A percentile compares a stretch with the other conserved stretches of the same genome.
Evolutionary conservation across 176 grass and related monocot genomes (phyloP).

Genomic region (Canna indica): DNA sequence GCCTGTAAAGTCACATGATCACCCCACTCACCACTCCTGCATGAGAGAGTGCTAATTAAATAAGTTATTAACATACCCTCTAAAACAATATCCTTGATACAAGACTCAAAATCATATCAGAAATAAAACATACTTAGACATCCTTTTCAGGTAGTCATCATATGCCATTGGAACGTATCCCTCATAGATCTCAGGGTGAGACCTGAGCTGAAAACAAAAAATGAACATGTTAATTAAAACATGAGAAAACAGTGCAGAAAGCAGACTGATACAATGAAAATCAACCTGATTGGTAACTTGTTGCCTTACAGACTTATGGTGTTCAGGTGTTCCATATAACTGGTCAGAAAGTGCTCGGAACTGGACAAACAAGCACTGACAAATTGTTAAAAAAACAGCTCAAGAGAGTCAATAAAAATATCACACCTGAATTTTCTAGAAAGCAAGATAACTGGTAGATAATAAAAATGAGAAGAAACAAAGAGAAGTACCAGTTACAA

Average conservation of each 20-base stretch:
- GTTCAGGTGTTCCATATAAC: constrained; percentile 54
- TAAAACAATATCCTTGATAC: neutral
- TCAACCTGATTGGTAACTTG: constrained; percentile 45
- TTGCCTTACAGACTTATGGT: constrained; percentile 59
- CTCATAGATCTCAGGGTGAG: constrained; percentile 45
- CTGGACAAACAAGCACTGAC: constrained; percentile 17
- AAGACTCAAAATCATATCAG: neutral
- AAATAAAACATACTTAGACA: constrained; percentile 37
- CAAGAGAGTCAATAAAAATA: neutral
- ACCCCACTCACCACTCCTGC: constrained; percentile 50
- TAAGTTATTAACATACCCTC: constrained; percentile 18
- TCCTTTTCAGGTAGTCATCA: constrained; percentile 43
- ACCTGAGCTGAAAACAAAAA: constrained; percentile 33
- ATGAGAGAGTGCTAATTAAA: neutral
- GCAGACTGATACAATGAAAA: neutral
- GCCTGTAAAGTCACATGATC: constrained; percentile 67
- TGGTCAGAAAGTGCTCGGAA: constrained; percentile 60
- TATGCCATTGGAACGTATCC: constrained; percentile 66
- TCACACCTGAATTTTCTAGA: neutral
- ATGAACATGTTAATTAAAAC: neutral
- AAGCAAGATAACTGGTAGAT: neutral
- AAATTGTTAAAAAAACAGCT: neutral
- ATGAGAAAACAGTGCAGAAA: neutral
- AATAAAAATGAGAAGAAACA: neutral
- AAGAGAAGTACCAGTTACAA: neutral